phyloP scores from a whole-genome alignment of 1,284 basidiomycete genomes.

The Cerioporus squamosus region DNA sequence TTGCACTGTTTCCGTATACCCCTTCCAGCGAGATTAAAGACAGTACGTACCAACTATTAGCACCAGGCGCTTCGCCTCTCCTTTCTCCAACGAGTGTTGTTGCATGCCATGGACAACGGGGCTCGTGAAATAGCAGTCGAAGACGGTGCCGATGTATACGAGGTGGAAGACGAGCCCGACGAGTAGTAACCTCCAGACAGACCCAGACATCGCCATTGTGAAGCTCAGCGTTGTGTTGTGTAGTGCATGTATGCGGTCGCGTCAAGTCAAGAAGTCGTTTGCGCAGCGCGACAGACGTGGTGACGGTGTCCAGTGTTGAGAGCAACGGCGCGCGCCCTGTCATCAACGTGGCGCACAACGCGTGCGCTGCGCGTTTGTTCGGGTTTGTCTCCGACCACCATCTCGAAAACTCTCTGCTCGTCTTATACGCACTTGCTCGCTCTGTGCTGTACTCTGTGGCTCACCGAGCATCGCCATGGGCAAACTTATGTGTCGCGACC shows the following conservation, averaged over 20 bases:
- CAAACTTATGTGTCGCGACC: neutral
- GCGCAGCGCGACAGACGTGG: no score
- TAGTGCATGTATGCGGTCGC: conserved; percentile 13
- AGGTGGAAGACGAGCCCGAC: conserved; percentile 79
- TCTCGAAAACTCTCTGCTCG: neutral
- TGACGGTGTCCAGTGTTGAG: neutral
- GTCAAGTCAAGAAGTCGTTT: neutral
- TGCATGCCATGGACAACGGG: conserved; percentile 79
- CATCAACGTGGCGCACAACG: neutral
- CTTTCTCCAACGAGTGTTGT: conserved; percentile 48
- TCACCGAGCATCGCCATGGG: neutral
- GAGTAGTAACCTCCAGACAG: conserved; percentile 49
- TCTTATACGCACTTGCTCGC: no score
- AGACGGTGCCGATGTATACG: conserved; percentile 75
- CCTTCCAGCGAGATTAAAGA: conserved; percentile 5
- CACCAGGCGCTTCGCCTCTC: conserved; percentile 75
- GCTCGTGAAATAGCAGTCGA: conserved; percentile 90
- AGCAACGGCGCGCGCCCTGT: neutral
- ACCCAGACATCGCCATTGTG: conserved; percentile 13
- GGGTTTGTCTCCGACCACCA: neutral
- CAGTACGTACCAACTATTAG: conserved; percentile 82
- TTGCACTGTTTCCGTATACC: no score
- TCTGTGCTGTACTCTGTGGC: no score
- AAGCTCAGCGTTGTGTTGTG: neutral
- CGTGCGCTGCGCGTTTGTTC: no score